phyloP scores from a whole-genome alignment of 116 monocot species.

The Posidonia oceanica region DNA sequence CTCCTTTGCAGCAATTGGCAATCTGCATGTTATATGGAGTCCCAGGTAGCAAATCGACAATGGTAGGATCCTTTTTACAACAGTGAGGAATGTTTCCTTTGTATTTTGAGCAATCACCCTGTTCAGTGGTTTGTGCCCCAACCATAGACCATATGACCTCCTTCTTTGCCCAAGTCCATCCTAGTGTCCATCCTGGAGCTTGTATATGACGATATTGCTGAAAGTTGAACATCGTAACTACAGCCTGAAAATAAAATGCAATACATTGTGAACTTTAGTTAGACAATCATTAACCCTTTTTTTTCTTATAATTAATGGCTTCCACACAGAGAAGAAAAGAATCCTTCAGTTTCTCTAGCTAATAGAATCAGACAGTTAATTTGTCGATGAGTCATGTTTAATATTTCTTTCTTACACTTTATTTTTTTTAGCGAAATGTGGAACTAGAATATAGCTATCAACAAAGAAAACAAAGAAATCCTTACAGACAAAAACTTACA shows the following conservation, averaged over 20 bases:
- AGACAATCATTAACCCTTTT: neutral
- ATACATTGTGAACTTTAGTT: neutral
- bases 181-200: constrained; percentile 73
- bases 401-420: too few species aligned
- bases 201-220: constrained; percentile 84
- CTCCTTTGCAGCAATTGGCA: constrained; percentile 89
- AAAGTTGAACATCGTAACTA: constrained; percentile 72
- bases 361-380: neutral
- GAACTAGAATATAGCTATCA: too few species aligned
- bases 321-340: too few species aligned
- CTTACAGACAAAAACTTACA: constrained; percentile 36
- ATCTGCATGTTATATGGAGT: constrained; percentile 82
- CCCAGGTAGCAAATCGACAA: constrained; percentile 66
- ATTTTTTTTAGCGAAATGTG: too few species aligned
- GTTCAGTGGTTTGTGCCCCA: constrained; percentile 66
- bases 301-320: too few species aligned
- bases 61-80: constrained; percentile 51
- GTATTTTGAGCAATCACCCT: constrained; percentile 70
- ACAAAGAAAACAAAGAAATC: too few species aligned
- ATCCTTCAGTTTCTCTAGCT: neutral
- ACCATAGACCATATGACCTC: constrained; percentile 84
- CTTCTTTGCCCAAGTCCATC: constrained; percentile 77
- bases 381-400: neutral
- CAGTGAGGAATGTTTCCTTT: constrained; percentile 64
- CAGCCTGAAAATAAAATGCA: constrained; percentile 30